A percentile compares a stretch with the other conserved stretches of the same genome.
Evolutionary conservation across 2,329 filamentous ascomycete species (phyloP).

Genomic region (Talaromyces sp.): DNA sequence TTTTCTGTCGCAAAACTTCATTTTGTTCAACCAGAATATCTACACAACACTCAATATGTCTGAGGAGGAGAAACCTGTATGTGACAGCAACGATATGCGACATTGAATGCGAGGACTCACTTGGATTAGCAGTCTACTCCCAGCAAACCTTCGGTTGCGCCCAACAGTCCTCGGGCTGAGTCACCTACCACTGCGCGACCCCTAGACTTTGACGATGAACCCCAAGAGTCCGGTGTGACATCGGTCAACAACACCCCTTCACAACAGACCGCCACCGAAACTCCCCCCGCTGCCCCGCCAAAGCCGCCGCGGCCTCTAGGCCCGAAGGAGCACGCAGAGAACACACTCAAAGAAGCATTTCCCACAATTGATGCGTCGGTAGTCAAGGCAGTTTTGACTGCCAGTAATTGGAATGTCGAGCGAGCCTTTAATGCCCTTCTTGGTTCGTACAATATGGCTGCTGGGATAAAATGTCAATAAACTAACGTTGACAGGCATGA

Average conservation of each 20-base stretch:
- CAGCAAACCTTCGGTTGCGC: slow-evolving; percentile 35
- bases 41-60: slow-evolving; percentile 29
- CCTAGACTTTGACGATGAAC: slow-evolving; percentile 61
- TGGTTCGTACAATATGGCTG: slow-evolving; percentile 54
- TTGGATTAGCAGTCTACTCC: slow-evolving; percentile 34
- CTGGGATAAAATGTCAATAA: slow-evolving; percentile 4
- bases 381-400: slow-evolving; percentile 82
- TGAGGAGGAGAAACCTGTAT: slow-evolving; percentile 41
- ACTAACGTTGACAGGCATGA: slow-evolving; percentile 63
- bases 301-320: slow-evolving; percentile 85
- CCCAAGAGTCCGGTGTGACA: slow-evolving; percentile 46
- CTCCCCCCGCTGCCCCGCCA: slow-evolving; percentile 66
- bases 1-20: slow-evolving; percentile 1
- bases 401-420: slow-evolving; percentile 85
- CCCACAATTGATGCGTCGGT: slow-evolving; percentile 78
- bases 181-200: slow-evolving; percentile 60
- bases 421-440: slow-evolving; percentile 94
- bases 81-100: slow-evolving; percentile 16
- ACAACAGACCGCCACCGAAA: slow-evolving; percentile 33
- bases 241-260: slow-evolving; percentile 28
- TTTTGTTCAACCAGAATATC: not conserved
- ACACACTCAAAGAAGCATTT: slow-evolving; percentile 91
- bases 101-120: slow-evolving; percentile 24
- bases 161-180: slow-evolving; percentile 47
- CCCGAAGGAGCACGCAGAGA: slow-evolving; percentile 81